Percentiles rank a stretch among this genome's conserved stretches.
Conservation (phyloP, 768 basidiomycete genomes). For the Tephrocybe sp. region DNA sequence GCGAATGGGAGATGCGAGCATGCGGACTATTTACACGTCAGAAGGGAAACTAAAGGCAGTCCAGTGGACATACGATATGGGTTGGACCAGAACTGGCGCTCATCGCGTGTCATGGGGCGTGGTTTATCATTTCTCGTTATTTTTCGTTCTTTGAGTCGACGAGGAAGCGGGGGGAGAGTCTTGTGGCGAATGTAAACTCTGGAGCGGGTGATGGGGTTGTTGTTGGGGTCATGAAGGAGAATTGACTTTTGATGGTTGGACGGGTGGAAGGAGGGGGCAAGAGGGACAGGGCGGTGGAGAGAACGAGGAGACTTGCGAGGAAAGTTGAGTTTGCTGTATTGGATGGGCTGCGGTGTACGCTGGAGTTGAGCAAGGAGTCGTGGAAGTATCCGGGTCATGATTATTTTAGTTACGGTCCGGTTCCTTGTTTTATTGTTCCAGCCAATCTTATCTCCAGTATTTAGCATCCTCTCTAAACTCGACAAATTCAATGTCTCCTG, state of each 20-base stretch:
- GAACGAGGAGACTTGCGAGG: constrained; percentile 26
- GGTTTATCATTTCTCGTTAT: constrained; percentile 33
- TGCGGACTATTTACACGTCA: constrained; percentile 53
- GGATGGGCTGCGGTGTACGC: constrained; percentile 18
- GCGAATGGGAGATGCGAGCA: constrained; percentile 67
- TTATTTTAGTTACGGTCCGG: too few relatives aligned
- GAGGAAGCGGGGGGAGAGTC: constrained; percentile 47
- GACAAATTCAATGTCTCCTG: too few relatives aligned
- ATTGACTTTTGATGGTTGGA: constrained; percentile 54
- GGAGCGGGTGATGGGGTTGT: constrained; percentile 56
- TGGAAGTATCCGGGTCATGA: constrained; percentile 72
- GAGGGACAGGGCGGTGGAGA: constrained; percentile 33
- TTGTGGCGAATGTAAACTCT: constrained; percentile 57
- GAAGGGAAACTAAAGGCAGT: constrained; percentile 6
- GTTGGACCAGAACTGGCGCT: constrained; percentile 69
- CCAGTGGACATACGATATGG: constrained; percentile 62
- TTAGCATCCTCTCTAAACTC: too few relatives aligned
- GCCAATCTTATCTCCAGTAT: too few relatives aligned
- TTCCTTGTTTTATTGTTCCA: too few relatives aligned
- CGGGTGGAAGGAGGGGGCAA: constrained; percentile 45
- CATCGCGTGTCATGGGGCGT: constrained; percentile 61
- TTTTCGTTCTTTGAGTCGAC: constrained; percentile 19
- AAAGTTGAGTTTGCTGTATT: constrained; percentile 26
- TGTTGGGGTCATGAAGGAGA: constrained; percentile 44
- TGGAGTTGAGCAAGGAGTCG: constrained; percentile 51